Base-by-base conservation (phyloP, 495 filamentous ascomycete species). In the Penicillium robsamsonii region DNA sequence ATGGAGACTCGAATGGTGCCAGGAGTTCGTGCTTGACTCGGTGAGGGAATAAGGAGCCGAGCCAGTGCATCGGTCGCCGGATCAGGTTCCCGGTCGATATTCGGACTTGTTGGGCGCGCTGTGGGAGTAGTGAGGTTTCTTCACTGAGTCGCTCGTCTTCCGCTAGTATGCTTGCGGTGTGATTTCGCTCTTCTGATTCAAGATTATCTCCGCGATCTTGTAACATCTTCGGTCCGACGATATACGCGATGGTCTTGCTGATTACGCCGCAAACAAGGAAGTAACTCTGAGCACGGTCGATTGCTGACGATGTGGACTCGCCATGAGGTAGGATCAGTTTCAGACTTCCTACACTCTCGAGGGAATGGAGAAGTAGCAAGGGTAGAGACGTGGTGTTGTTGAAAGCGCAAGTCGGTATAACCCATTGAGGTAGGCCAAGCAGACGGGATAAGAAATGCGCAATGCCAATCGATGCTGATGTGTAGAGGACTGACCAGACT, bases 51-150 rank as follows among this genome's bases (percentile, higher is more conserved):
- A 59, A 55, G 4, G 59, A 60, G 12, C 43, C 46, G 12, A 61
- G 9, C 47, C 38, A 54, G 2, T 22, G 44, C 17, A 4, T 48
- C 12, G 29, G 53, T 29, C 33, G 25, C 37, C 33, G 45, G n/a
- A 57, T 11, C 62, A 56, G 22, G 64, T 59, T 42, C 50, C 58
- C 18, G 9, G 64, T 58, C 3, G 51, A 56, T 12, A 59, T 33
- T 2, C 64, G 65, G 11, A 70, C 62, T 37, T 70, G 59, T 18
- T 38, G 53, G 7, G 51, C 51, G 18, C 47, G 56, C 27, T 66
- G 56, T 0, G 79, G 81, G 8, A 84, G 69, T 4, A 84, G 72
- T 0, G 79, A 75, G 4, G 79, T 82, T 20, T 76, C 59, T 51
- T 84, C 81, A 46, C 78, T 71, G n/a, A 67, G 51, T 50, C 65